These are phyloP conservation scores for Meyerozyma smithsonii DNA, from an alignment of 1,139 yeast genomes.

Conservation along the genomic window DNA sequence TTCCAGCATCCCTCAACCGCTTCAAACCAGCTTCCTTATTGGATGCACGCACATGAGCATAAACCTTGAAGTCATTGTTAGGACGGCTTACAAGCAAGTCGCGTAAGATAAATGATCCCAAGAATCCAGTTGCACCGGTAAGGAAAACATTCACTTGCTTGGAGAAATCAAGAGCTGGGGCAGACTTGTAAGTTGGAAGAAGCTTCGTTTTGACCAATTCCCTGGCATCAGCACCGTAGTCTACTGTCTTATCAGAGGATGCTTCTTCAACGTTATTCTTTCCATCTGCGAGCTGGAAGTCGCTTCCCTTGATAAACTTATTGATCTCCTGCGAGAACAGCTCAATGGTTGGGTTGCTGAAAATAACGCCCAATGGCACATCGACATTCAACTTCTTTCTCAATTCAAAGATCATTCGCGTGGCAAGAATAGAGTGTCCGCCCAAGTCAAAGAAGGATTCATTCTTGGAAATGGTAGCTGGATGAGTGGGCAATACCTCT, in stretches of 20 bases:
- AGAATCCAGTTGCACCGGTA: constrained; percentile 95
- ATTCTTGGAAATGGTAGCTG: constrained; percentile 66
- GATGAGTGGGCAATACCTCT: constrained; percentile 76
- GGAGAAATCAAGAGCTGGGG: constrained; percentile 24
- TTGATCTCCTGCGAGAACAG: constrained; percentile 74
- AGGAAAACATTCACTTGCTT: constrained; percentile 63
- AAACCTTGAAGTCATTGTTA: constrained; percentile 49
- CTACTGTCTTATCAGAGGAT: constrained; percentile 22
- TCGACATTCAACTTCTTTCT: constrained; percentile 75
- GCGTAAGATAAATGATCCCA: constrained; percentile 82
- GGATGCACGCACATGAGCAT: constrained; percentile 89
- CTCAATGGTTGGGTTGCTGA: constrained; percentile 81
- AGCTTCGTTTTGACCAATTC: constrained; percentile 46
- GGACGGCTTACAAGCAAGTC: constrained; percentile 56
- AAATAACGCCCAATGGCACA: constrained; percentile 84
- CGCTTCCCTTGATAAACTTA: constrained; percentile 44
- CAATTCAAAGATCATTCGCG: constrained; percentile 91
- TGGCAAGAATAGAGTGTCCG: constrained; percentile 95
- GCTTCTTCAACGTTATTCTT: constrained; percentile 20
- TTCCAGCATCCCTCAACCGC: constrained; percentile 72
- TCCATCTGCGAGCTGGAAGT: constrained; percentile 39
- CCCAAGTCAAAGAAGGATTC: constrained; percentile 97
- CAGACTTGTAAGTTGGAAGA: constrained; percentile 30
- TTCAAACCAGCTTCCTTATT: constrained; percentile 64
- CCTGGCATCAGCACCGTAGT: constrained; percentile 75